phyloP scores from a whole-genome alignment of 306 rosid species.

The Cucurbita pepo region DNA sequence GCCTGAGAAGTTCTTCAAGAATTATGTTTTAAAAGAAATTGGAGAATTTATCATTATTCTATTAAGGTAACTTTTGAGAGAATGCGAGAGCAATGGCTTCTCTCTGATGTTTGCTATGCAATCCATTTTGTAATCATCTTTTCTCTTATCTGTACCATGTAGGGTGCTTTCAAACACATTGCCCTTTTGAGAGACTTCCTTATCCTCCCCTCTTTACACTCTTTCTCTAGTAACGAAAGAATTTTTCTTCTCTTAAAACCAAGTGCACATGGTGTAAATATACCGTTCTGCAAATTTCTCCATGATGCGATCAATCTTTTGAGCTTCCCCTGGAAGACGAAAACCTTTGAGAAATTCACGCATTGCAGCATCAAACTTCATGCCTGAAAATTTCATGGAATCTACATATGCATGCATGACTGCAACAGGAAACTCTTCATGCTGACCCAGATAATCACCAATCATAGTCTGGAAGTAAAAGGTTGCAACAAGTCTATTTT shows the following conservation, averaged over 20 bases:
- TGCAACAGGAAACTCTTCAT: constrained; percentile 94
- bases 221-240: neutral
- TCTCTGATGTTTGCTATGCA: neutral
- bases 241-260: neutral
- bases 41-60: neutral
- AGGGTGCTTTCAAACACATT: neutral
- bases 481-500: constrained; percentile 2
- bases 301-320: constrained; percentile 97
- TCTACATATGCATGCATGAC: constrained; percentile 98
- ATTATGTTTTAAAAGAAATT: neutral
- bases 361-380: constrained; percentile 87
- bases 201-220: neutral
- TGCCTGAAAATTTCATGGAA: constrained; percentile 75
- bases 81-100: neutral
- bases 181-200: neutral
- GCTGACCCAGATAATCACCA: constrained; percentile 98
- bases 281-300: constrained; percentile 99
- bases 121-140: neutral
- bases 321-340: constrained; percentile 99
- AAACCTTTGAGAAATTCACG: constrained; percentile 98
- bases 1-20: neutral
- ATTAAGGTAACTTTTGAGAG: neutral
- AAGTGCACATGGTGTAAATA: neutral
- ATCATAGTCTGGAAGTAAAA: constrained; percentile 62
- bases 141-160: neutral